phyloP scores from a whole-genome alignment of 2,329 filamentous ascomycete species.

The Huntiella omanensis region DNA sequence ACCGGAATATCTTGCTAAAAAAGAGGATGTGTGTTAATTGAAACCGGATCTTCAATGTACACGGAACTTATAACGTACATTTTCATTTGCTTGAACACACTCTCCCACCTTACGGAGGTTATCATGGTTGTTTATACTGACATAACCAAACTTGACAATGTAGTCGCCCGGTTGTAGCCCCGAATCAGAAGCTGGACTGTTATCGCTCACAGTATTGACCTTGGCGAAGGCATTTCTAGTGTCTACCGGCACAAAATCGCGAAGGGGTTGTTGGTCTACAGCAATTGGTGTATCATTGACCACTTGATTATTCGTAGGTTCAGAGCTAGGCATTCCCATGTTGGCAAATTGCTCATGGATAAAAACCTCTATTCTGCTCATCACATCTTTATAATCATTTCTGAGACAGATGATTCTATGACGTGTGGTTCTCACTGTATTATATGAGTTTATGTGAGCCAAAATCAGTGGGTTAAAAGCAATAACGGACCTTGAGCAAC shows the following conservation, averaged over 20 bases:
- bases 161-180: slow-evolving; percentile 65
- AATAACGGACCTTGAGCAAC: slow-evolving; percentile 62
- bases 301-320: neutral
- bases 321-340: neutral
- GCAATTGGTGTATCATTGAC: neutral
- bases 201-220: slow-evolving; percentile 63
- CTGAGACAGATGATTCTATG: slow-evolving; percentile 73
- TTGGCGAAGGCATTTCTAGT: slow-evolving; percentile 54
- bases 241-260: slow-evolving; percentile 7
- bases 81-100: slow-evolving; percentile 75
- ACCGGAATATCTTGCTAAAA: slow-evolving; percentile 50
- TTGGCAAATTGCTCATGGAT: slow-evolving; percentile 79
- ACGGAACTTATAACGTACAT: slow-evolving; percentile 37
- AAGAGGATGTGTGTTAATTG: slow-evolving; percentile 1
- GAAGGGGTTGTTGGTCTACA: slow-evolving; percentile 1
- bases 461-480: neutral
- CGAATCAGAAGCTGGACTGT: slow-evolving; percentile 66
- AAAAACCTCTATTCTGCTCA: slow-evolving; percentile 63
- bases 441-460: slow-evolving; percentile 11
- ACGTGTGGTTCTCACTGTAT: slow-evolving; percentile 76
- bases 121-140: slow-evolving; percentile 72
- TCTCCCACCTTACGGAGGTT: slow-evolving; percentile 72
- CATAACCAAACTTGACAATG: slow-evolving; percentile 69
- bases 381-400: slow-evolving; percentile 85
- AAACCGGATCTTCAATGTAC: neutral